These are phyloP conservation scores for Strobilomyces echinocephalus DNA, from an alignment of 768 basidiomycete genomes.

Conservation along the genomic window DNA sequence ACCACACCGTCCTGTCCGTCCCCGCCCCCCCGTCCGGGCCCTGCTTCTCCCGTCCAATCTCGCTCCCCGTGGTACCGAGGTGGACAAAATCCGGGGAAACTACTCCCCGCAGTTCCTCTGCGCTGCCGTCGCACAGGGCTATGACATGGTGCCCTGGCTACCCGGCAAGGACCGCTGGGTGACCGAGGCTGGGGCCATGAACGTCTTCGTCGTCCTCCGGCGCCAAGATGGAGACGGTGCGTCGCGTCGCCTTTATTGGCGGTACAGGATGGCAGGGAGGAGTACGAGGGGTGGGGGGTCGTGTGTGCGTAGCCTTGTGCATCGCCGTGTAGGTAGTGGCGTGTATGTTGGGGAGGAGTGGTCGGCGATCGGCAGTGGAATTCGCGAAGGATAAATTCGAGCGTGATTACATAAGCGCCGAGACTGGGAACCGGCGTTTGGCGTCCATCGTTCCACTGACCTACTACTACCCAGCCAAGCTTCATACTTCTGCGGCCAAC, in stretches of 20 bases:
- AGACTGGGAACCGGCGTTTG: too few relatives aligned
- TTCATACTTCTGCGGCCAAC: too few relatives aligned
- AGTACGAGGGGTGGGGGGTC: slow-evolving; percentile 66
- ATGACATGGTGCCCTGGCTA: slow-evolving; percentile 77
- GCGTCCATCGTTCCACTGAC: too few relatives aligned
- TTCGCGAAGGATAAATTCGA: too few relatives aligned
- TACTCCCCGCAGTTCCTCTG: slow-evolving; percentile 57
- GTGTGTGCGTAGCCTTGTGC: slow-evolving; percentile 9
- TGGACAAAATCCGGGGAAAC: slow-evolving; percentile 59
- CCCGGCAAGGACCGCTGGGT: slow-evolving; percentile 53
- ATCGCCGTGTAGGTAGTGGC: too few relatives aligned
- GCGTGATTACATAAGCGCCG: too few relatives aligned
- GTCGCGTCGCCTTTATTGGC: slow-evolving; percentile 36
- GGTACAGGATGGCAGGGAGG: slow-evolving; percentile 64
- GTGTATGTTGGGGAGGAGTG: too few relatives aligned
- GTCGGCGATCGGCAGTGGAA: too few relatives aligned
- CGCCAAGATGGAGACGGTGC: slow-evolving; percentile 50
- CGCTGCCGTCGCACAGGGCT: slow-evolving; percentile 59
- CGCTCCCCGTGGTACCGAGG: slow-evolving; percentile 59
- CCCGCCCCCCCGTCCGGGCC: slow-evolving; percentile 61
- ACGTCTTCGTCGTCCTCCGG: slow-evolving; percentile 66
- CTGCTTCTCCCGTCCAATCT: slow-evolving; percentile 51
- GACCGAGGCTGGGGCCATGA: slow-evolving; percentile 74
- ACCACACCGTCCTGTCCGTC: slow-evolving; percentile 80
- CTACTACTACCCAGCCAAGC: too few relatives aligned